Base-by-base conservation (phyloP, 2,329 filamentous ascomycete genomes). In the Exophiala xenobiotica region DNA sequence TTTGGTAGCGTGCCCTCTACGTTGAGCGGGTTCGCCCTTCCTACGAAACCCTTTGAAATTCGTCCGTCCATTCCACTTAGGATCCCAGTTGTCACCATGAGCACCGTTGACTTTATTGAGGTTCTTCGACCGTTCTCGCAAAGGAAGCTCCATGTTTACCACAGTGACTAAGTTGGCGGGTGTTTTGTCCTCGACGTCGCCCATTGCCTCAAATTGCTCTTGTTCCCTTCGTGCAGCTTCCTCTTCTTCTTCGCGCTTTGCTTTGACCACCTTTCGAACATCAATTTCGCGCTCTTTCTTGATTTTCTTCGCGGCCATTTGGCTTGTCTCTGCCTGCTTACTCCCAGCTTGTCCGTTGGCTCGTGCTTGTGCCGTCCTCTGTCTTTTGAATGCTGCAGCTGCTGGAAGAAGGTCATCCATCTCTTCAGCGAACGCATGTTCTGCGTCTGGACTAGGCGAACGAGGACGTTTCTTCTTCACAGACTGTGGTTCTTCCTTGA, bases 1-100 rank as follows among this genome's bases (percentile, higher is more conserved):
- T 12, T 74, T 75, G 40, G 66, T 61, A 4, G 48, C 51, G 29
- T 70, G 54, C 51, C 57, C 18, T 47, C 56, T 41, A 62, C 67
- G 46, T 12, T 57, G 53, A 5, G 54, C 56, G n/a, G 62, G 60
- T 29, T 79, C 79, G 19, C 81, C 84, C 46, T 81, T 76, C 48
- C 76, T 77, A 18, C 78, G 77, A 65, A 99, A 99, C 62, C 83
- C 87, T 68, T 99, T 99, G 74, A 96, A 99, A 65, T 99, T 97
- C 69, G 90, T 92, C 37, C 92, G 80, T 0, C 92, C 93, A 65
- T 96, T 95, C 93, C 93, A 99, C 31, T 78, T 78, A 1, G 89
- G 83, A 59, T 96, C 82, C 91, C 92, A 96, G 33, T 88, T 78
- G 4, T 84, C 81, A 14, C 77, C 70, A 26, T 68, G 68, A n/a